Base-by-base conservation (phyloP, 208 protist genomes). In the Leishmania braziliensis region DNA sequence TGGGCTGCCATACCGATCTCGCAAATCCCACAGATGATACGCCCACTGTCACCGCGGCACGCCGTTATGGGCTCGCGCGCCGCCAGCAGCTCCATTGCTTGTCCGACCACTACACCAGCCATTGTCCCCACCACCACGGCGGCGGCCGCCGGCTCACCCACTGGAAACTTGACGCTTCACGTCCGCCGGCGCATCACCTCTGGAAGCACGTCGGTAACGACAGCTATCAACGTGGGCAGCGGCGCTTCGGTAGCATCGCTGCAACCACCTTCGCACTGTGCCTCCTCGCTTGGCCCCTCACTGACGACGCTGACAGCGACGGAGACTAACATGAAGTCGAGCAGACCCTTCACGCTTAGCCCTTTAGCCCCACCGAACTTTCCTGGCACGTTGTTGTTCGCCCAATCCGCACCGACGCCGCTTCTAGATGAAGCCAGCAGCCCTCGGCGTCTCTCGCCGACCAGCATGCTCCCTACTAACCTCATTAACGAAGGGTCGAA, bases 401-500 rank as follows among this genome's bases (percentile, higher is more conserved):
- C 48, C 8, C 9, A 75, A 8, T 18, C 26, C 16, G 53, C 51
- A 51, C 51, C 46, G n/a, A 18, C n/a, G 72, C 72, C n/a, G 12
- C 50, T 62, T 9, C 3, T 54, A 14, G 50, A 4, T 9, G 29
- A 23, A 10, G 72, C 60, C 26, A 56, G 29, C n/a, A 51, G n/a
- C 14, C 16, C 10, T 8, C 72, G n/a, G n/a, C 72, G 69, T 0
- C 74, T 88, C 43, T 88, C 85, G 4, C 85, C 85, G 48, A 88
- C 85, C 1, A 88, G 85, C 68, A 76, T 85, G 85, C 75, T 88
- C 20, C 85, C 85, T 0, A 51, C 85, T 1, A 80, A 88, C 33
- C 48, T 88, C n/a, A 81, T 88, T 63, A 83, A 89, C 51, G 86
- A 89, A 62, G 82, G 86, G 48, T 86, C 82, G 8, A 89, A 86